These are phyloP conservation scores for Neobulgaria alba DNA, from an alignment of 2,329 filamentous ascomycete species.

Conservation along the genomic window DNA sequence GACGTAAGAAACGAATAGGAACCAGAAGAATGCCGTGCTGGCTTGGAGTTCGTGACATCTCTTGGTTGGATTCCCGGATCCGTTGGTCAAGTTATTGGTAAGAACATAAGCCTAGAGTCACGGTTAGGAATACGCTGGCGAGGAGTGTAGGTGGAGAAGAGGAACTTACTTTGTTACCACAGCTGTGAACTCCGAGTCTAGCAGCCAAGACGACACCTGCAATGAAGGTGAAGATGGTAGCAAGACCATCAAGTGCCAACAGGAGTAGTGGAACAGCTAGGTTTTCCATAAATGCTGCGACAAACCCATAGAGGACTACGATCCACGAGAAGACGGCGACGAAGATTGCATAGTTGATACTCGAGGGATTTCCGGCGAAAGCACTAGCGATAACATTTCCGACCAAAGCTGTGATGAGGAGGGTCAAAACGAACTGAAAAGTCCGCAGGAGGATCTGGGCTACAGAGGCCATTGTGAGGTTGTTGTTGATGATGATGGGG, in stretches of 20 bases:
- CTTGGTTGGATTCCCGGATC: constrained; percentile 48
- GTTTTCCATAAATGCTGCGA: constrained; percentile 43
- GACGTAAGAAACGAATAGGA: constrained; percentile 57
- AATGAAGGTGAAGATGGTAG: constrained; percentile 59
- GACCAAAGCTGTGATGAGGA: constrained; percentile 25
- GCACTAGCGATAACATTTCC: constrained; percentile 39
- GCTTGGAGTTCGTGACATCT: constrained; percentile 71
- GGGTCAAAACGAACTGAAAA: constrained; percentile 23
- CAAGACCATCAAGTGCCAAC: constrained; percentile 47
- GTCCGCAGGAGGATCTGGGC: constrained; percentile 19
- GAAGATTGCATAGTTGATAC: constrained; percentile 55
- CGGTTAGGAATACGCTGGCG: too few relatives aligned
- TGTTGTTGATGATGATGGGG: too few relatives aligned
- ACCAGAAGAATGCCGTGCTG: constrained; percentile 69
- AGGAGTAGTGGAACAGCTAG: constrained; percentile 43
- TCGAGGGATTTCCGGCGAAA: constrained; percentile 52
- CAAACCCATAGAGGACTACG: constrained; percentile 53
- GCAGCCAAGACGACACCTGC: constrained; percentile 62
- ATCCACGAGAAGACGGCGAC: constrained; percentile 58
- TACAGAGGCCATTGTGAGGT: background rate
- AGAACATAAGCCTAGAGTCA: constrained; percentile 30
- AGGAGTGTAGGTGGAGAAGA: too few relatives aligned
- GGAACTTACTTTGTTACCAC: constrained; percentile 45
- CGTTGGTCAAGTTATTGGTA: constrained; percentile 49
- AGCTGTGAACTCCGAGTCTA: constrained; percentile 61